These are phyloP conservation scores for Aspergillus indologenus DNA, from an alignment of 495 filamentous ascomycete genomes.

Conservation along the genomic window DNA sequence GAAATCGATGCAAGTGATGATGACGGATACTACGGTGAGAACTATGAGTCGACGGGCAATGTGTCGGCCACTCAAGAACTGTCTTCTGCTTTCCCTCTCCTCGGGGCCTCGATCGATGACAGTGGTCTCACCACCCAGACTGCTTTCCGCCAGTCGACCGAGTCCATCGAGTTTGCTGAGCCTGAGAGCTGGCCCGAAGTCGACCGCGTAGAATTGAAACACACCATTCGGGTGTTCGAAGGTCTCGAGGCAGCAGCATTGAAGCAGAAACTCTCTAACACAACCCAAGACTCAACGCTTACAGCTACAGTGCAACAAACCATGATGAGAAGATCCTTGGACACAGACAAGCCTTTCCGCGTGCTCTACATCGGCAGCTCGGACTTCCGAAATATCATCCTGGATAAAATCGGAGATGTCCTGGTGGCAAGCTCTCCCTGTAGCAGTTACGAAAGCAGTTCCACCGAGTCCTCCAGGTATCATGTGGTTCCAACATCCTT, in stretches of 20 bases:
- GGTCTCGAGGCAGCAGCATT: constrained; percentile 50
- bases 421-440: constrained; percentile 47
- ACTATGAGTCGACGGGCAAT: constrained; percentile 29
- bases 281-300: constrained; percentile 30
- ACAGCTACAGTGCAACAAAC: constrained; percentile 65
- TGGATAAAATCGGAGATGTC: constrained; percentile 72
- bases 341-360: constrained; percentile 62
- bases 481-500: constrained; percentile 75
- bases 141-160: constrained; percentile 31
- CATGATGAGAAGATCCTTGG: constrained; percentile 63
- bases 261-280: constrained; percentile 34
- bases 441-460: constrained; percentile 39
- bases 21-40: constrained; percentile 21
- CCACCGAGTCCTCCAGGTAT: constrained; percentile 58
- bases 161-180: constrained; percentile 61
- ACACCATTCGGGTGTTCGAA: constrained; percentile 58
- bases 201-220: constrained; percentile 58
- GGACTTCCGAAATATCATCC: constrained; percentile 61
- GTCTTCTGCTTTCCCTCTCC: constrained; percentile 37
- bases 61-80: constrained; percentile 42
- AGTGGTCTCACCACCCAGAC: constrained; percentile 44
- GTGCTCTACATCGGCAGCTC: constrained; percentile 67
- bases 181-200: constrained; percentile 48
- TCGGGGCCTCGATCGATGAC: constrained; percentile 37
- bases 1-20: constrained; percentile 35